Base-by-base conservation (phyloP, 129 eudicot genomes). In the Solidago caesia region DNA sequence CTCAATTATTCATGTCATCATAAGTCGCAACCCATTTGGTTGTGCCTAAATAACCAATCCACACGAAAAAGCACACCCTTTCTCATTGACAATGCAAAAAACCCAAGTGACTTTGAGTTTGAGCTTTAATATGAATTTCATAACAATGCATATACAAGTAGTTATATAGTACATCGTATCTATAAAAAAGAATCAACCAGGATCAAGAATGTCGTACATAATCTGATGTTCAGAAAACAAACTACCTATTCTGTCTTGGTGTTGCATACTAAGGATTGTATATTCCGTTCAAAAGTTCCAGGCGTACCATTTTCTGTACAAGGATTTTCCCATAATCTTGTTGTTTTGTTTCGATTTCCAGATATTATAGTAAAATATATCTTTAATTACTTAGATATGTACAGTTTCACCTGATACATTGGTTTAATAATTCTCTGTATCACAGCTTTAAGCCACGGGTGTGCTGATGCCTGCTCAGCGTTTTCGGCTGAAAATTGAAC, bases 261-360 rank as follows among this genome's bases (percentile, higher is more conserved):
- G 8, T 25, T 45, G 44, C 62, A 51, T 13, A 49, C 45, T 49
- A 29, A 42, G 15, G 12, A 47, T 12, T 51, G 21, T 64, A 15
- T 29, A 56, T 62, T 63, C 49, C 64, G 11, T 16, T 15, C 71
- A 55, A 64, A 75, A 46, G 33, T 62, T 62, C 47, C 78, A 62
- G 61, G 52, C 63, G 71, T 12, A 74, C 63, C 70, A 47, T 74
- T 47, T 15, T 71, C 51, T 71, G 33, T 71, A 71, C 52, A 71
- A 55, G 66, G 66, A 25, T 55, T 71, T 21, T 21, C 21, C 21
- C 21, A 21, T 21, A 21, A 21, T 21, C 21, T 21, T 72, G 7
- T 58, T 51, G 3, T 68, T 46, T 49, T 46, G 2, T 68, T 26
- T 68, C 11, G 27, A 5, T 61, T 43, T 44, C 9, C 58, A 11